Evolutionary conservation across 1,284 basidiomycete species (phyloP).

Genomic region (Austroboletus novae-zelandiae): DNA sequence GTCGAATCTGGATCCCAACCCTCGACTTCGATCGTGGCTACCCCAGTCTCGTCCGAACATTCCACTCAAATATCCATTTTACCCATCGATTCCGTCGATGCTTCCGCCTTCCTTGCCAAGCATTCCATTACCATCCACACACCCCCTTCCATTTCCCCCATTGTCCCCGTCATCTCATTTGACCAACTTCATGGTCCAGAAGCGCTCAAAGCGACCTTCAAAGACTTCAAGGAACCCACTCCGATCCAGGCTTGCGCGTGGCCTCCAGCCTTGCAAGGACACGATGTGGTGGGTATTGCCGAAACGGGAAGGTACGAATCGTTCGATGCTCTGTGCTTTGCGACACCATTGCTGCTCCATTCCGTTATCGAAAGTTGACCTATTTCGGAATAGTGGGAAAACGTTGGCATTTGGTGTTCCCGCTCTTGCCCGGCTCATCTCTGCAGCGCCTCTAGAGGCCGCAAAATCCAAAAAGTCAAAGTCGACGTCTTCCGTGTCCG

Average conservation of each 20-base stretch:
- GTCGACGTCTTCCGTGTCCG: slow-evolving; percentile 49
- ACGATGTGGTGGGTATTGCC: slow-evolving; percentile 94
- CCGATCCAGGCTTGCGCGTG: slow-evolving; percentile 97
- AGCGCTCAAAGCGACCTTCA: slow-evolving; percentile 61
- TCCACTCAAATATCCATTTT: slow-evolving; percentile 9
- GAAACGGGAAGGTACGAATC: slow-evolving; percentile 82
- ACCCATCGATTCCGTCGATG: slow-evolving; percentile 39
- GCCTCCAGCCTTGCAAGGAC: slow-evolving; percentile 82
- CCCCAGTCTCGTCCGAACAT: background rate
- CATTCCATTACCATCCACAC: slow-evolving; percentile 76
- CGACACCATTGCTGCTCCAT: background rate
- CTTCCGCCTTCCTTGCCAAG: slow-evolving; percentile 64
- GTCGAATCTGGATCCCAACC: slow-evolving; percentile 8
- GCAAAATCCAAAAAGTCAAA: slow-evolving; percentile 34
- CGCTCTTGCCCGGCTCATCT: slow-evolving; percentile 68
- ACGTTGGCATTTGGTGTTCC: slow-evolving; percentile 97
- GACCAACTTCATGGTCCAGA: slow-evolving; percentile 68
- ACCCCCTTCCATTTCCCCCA: slow-evolving; percentile 41
- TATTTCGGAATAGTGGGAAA: slow-evolving; percentile 68
- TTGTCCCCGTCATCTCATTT: slow-evolving; percentile 80
- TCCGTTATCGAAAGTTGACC: slow-evolving; percentile 2
- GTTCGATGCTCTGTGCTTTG: background rate
- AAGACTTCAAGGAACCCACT: slow-evolving; percentile 83
- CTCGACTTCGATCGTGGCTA: slow-evolving; percentile 18
- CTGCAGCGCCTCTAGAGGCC: slow-evolving; percentile 21